Base-by-base conservation (phyloP, 176 grass and related monocot genomes). In the Carex kokanica region DNA sequence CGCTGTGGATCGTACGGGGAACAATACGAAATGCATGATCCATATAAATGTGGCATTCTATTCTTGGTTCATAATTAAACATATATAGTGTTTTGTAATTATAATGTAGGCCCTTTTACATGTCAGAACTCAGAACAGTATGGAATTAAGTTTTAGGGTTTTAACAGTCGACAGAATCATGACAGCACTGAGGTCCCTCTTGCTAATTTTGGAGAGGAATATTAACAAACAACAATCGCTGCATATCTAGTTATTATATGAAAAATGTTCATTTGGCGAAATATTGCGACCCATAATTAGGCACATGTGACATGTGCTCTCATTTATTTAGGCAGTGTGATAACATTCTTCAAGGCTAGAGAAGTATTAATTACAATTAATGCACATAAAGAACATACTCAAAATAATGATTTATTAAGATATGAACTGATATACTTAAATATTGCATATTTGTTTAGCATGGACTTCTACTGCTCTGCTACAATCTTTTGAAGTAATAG, bases 21-120 rank as follows among this genome's bases (percentile, higher is more conserved):
- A 11, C 10, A 51, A 74, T 51, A 43, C 69, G 20, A 51, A 49
- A 24, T 74, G n/a, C 40, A 74, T 74, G 69, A 74, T 74, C 10
- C 40, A 74, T 49, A 47, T 73, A 73, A 73, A 73, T 73, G 69
- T 24, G 41, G 69, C 38, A 73, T 73, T 11, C 38, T 73, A 21
- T 49, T 47, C 18, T 73, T 23, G 69, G 3, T 73, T 47, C 41
- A 23, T 73, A 73, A 49, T 47, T 2, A 23, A 21, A 49, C 49
- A 57, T 34, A 57, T 18, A 16, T 10, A 8, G 14, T 45, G 15
- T 6, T n/a, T 79, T 79, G 29, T 31, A 17, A 43, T 54, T 78
- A 78, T 78, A 54, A 27, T 78, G 40, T 78, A 29, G 72, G 49
- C 41, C 72, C 72, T 8, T 8, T 43, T 25, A 14, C 27, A 53